Evolutionary conservation across 768 basidiomycete species (phyloP).

Genomic region (Boletus sp.): DNA sequence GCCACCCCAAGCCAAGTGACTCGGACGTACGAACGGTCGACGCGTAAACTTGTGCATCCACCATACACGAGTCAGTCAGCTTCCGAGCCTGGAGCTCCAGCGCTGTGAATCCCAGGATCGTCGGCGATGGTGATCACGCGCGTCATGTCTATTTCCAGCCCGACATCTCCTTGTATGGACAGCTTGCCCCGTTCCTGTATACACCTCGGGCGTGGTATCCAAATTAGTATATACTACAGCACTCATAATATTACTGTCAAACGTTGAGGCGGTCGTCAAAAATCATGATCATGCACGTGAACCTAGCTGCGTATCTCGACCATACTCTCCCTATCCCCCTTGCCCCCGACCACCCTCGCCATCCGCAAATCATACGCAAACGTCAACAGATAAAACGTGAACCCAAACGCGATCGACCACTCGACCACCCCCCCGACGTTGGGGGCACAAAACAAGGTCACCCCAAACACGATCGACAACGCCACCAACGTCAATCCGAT

Average conservation of each 20-base stretch:
- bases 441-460: constrained; percentile 41
- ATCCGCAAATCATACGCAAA: constrained; percentile 70
- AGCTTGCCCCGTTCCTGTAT: too few relatives aligned
- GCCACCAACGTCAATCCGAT: constrained; percentile 57
- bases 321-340: not conserved
- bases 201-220: too few relatives aligned
- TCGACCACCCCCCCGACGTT: constrained; percentile 67
- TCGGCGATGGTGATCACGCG: too few relatives aligned
- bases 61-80: constrained; percentile 4
- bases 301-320: constrained; percentile 3
- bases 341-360: constrained; percentile 33
- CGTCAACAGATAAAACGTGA: constrained; percentile 68
- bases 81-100: not conserved
- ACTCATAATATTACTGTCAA: too few relatives aligned
- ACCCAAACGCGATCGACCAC: constrained; percentile 71
- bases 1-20: too few relatives aligned
- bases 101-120: not conserved
- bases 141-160: too few relatives aligned
- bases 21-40: too few relatives aligned
- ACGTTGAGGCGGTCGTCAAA: too few relatives aligned
- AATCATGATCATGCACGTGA: too few relatives aligned
- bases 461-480: constrained; percentile 61
- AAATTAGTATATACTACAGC: too few relatives aligned
- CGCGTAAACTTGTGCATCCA: fast-evolving
- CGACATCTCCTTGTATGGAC: too few relatives aligned